Evolutionary conservation across 345 rosid genomes (phyloP), one percentile per base, ranked within the genome.

Genomic region (Sapria himalayana): DNA sequence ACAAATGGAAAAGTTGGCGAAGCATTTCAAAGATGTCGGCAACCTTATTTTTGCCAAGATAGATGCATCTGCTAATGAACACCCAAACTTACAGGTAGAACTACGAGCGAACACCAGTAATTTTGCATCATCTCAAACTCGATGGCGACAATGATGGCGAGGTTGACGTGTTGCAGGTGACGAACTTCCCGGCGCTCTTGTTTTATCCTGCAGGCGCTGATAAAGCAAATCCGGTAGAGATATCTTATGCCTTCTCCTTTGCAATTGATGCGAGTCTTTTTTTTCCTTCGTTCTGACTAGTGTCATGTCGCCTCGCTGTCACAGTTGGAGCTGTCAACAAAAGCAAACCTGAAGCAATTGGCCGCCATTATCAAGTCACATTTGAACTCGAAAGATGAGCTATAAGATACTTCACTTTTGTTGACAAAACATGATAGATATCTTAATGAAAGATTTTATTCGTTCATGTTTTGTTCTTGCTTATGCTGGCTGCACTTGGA

Each of bases 31-130:
- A 60, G 76, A 71, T 48, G 41, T 66, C 43, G 72, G 60, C 36
- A 66, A 46, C 57, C 49, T 75, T 23, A 68, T 73, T 39, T 53
- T 85, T 45, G 92, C 78, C 15, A 85, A 69, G 62, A 74, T 85
- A 9, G 96, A 85, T 73, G 93, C 73, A 52, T 78, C 92, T 48
- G 58, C 63, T 22, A 85, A 81, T 58, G 96, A 81, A 54, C 92
- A 85, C 64, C 67, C 72, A 20, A 77, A 77, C 41, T 52, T 85
- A 46, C 69, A 69, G 77, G 96, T 75, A 53, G 42, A 15, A 15
- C 25, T 25, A 24, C 9, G 22, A 21, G 38, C 22, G 29, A 40
- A 15, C 39, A 31, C 12, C 31, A 12, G 21, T 31, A 1, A 15
- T n/a, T 2, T 14, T 13, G 11, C 14, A 13, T 11, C 48, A 50